Evolutionary conservation across 192 early-diverging fungal species (phyloP).

Genomic region (Rhizophagus sp.): DNA sequence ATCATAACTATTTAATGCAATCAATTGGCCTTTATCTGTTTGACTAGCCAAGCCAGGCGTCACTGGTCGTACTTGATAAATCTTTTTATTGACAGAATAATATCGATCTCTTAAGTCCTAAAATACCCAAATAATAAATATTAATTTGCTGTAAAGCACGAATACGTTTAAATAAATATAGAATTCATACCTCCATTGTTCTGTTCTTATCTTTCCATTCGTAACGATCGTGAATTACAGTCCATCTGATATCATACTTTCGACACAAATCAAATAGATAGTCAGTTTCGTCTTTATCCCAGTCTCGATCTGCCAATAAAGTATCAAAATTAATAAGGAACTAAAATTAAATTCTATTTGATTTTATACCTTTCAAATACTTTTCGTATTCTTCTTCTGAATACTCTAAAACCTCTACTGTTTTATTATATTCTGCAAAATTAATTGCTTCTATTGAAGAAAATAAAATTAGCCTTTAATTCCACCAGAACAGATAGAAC

Average conservation of each 20-base stretch:
- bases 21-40: slow-evolving; percentile 38
- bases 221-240: slow-evolving; percentile 86
- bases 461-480: background rate
- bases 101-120: slow-evolving; percentile 90
- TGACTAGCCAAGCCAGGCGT: slow-evolving; percentile 26
- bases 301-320: slow-evolving; percentile 55
- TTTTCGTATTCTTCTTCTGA: slow-evolving; percentile 85
- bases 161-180: background rate
- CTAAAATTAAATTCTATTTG: background rate
- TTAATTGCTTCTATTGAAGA: slow-evolving; percentile 55
- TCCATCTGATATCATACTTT: slow-evolving; percentile 78
- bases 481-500: background rate
- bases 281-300: slow-evolving; percentile 86
- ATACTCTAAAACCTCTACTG: slow-evolving; percentile 67
- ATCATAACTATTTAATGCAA: slow-evolving; percentile 36
- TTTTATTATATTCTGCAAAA: slow-evolving; percentile 78
- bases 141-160: background rate
- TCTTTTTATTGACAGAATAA: slow-evolving; percentile 64
- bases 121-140: slow-evolving; percentile 31
- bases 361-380: slow-evolving; percentile 56
- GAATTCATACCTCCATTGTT: slow-evolving; percentile 46
- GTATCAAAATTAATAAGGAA: background rate
- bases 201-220: slow-evolving; percentile 51
- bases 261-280: slow-evolving; percentile 75
- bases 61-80: slow-evolving; percentile 60